Base-by-base conservation (phyloP, 345 rosid species). In the Eutrema heterophyllum region DNA sequence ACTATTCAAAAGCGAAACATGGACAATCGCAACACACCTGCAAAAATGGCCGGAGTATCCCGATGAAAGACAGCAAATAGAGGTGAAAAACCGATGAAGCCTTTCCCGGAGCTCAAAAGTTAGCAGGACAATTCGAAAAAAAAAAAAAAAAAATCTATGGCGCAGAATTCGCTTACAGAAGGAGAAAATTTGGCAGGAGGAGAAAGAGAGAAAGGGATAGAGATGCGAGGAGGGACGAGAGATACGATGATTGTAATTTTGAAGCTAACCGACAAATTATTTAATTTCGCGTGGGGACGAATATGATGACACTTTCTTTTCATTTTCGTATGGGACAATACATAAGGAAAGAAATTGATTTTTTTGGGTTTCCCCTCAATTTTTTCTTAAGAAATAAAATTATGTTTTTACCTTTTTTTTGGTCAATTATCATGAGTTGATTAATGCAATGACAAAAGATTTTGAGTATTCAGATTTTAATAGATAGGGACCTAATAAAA, bases 171-270 rank as follows among this genome's bases (percentile, higher is more conserved):
- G 40, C 40, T 54, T 14, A 40, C 2, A 6, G 21, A 24, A 35
- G 56, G 66, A 44, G 57, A 14, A 21, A 70, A 16, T 4, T 29
- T 41, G 11, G 36, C 13, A 6, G 51, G 5, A 3, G 0, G 29
- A 13, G 27, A 36, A 16, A 48, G 39, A 52, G 55, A 56, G 21
- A 45, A 14, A 67, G 64, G 6, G 38, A 55, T 53, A 27, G 76
- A 63, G 76, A 63, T 13, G 65, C 71, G 39, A 29, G 41, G 71
- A 51, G 21, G 14, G 49, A 58, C 48, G 72, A 59, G 13, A 46
- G 65, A 75, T 15, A 44, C 79, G 74, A 76, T 62, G 79, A 76
- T 69, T 68, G 78, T 32, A 21, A 32, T 2, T 29, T 39, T 74
- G 62, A 52, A 68, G 74, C 68, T 50, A 75, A 16, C 55, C 61